These are phyloP conservation scores for Zygnema cylindricum DNA, from an alignment of 139 green algal species.

Conservation along the genomic window DNA sequence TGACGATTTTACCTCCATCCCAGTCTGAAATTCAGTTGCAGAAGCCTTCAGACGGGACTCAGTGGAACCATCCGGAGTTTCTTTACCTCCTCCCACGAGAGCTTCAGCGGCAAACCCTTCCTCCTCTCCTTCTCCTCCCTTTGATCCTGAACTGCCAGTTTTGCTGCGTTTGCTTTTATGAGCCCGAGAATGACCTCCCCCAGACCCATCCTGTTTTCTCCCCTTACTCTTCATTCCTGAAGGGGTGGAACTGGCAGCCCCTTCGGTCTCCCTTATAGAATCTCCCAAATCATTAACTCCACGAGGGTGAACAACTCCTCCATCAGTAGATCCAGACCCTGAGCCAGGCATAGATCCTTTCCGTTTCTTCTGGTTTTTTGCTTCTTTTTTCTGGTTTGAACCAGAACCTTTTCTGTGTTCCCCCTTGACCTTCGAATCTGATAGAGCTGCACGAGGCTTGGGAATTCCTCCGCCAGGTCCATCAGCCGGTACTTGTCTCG, in stretches of 20 bases:
- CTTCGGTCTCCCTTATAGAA: background rate
- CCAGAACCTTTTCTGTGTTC: background rate
- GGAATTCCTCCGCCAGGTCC: background rate
- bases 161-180: background rate
- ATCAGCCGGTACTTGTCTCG: background rate
- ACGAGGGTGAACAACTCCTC: too few relatives aligned
- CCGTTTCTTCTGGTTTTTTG: background rate
- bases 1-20: too few relatives aligned
- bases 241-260: background rate
- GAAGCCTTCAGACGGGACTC: too few relatives aligned
- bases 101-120: background rate
- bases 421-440: background rate
- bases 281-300: background rate
- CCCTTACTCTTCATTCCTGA: background rate
- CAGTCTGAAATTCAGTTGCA: too few relatives aligned
- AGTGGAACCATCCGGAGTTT: too few relatives aligned
- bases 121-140: too few relatives aligned
- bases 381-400: background rate
- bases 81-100: background rate
- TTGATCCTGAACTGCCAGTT: background rate
- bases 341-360: background rate
- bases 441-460: background rate
- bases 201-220: background rate
- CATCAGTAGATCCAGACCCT: background rate
- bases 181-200: background rate